phyloP scores from a whole-genome alignment of 2,329 filamentous ascomycete species.

The Paecilomyces variotii region DNA sequence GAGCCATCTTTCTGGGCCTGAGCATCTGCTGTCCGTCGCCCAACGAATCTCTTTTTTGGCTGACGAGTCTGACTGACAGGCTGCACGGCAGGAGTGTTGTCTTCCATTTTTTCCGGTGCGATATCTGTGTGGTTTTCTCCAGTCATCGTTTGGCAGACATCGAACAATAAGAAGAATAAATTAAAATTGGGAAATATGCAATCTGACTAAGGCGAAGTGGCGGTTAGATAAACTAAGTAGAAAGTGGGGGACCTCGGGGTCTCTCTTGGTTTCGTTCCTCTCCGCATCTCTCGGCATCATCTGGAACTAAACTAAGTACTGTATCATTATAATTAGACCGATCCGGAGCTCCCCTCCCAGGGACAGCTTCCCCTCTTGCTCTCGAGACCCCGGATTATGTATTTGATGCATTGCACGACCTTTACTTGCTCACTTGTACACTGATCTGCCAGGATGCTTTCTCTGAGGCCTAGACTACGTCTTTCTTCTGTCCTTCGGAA shows the following conservation, averaged over 20 bases:
- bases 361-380: neutral
- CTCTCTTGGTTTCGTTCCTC: neutral
- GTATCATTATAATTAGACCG: too few species aligned
- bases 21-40: conserved; percentile 59
- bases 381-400: neutral
- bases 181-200: neutral
- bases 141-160: neutral
- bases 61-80: conserved; percentile 44
- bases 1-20: conserved; percentile 49
- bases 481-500: conserved; percentile 21
- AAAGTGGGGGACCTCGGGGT: neutral
- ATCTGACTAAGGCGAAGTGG: neutral
- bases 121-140: neutral
- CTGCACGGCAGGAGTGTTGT: conserved; percentile 18
- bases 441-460: conserved; percentile 15
- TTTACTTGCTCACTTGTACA: neutral
- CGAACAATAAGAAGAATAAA: neutral
- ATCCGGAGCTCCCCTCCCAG: neutral
- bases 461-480: conserved; percentile 16
- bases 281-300: conserved; percentile 1
- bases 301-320: neutral
- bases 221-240: neutral
- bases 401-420: neutral
- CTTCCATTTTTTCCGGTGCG: conserved; percentile 3
- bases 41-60: conserved; percentile 89